Evolutionary conservation across 257 asterid genomes (phyloP), one percentile per base, ranked within the genome.

Genomic region (Solanum pennellii): DNA sequence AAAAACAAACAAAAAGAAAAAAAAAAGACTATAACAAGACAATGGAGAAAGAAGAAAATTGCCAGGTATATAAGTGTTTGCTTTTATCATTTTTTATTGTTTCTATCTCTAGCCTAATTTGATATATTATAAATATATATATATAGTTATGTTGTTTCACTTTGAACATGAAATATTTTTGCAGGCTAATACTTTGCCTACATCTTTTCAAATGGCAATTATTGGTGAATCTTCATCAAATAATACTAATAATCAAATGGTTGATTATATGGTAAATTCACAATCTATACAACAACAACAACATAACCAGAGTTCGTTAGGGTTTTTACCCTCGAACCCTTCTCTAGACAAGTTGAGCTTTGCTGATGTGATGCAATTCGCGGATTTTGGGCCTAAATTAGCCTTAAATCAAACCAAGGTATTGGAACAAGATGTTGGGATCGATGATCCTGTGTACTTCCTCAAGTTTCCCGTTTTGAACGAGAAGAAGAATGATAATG

Each of bases 301-400:
- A 59, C 85, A 27, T n/a, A 45, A 39, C 47, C 85, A 59, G 85
- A 62, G 25, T 44, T 45, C 94, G 3, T 59, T 93, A 3, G 90
- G 74, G 71, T 91, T 89, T 2, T 91, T 90, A 69, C 83, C 84
- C 72, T 37, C 37, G 7, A 90, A 92, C 37, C 88, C 95, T 16
- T 95, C 98, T 21, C 90, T 92, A 73, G 98, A 95, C 90, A 95
- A 94, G 92, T 66, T 96, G 89, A 95, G 96, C 88, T 96, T 96
- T 18, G 98, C 97, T 1, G 99, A 95, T 84, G 98, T 93, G 87
- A 96, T 96, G 98, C 98, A 96, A 89, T 95, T 96, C 44, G 96
- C 99, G 0, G 99, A 95, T 77, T 94, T 95, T 59, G 98, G 98
- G 9, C 96, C 97, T 3, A 95, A 93, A 85, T 86, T 94, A 41